Base-by-base conservation (phyloP, 83 land plant genomes). In the Diphasiastrum complanatum region DNA sequence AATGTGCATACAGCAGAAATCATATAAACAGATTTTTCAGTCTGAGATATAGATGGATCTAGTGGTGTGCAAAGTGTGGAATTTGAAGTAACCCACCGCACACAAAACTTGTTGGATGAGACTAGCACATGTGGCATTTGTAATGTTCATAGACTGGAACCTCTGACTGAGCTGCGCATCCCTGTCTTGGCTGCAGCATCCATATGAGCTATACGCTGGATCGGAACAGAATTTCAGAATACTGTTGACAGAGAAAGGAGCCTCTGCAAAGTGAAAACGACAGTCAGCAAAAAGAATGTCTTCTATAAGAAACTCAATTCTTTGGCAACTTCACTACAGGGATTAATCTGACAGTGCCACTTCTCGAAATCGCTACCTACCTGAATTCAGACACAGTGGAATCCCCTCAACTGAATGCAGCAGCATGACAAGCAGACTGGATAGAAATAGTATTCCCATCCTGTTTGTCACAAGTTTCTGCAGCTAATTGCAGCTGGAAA, bases 1-100 rank as follows among this genome's bases (percentile, higher is more conserved):
- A n/a, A n/a, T n/a, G n/a, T 83, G 84, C 95, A 91, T 24, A 91
- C 62, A 1, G 70, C 30, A 50, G 97, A 93, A 35, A 87, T 71
- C 19, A 51, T 23, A 11, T 23, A 5, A 51, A 18, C 0, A 45
- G 33, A 34, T 0, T n/a, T 27, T n/a, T 27, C 25, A 41, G 33
- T 16, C 24, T 11, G 51, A 12, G 5, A 20, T 45, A 11, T 33
- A 6, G 66, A 16, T 24, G 11, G 5, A n/a, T 23, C 28, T 29
- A 29, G 2, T 30, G 1, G 26, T 0, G 20, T n/a, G 40, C 8
- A 24, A 61, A 40, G 50, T n/a, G n/a, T n/a, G n/a, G n/a, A 58
- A 34, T 2, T 33, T 31, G 60, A 12, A 29, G 14, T 12, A 31
- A 55, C 73, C 57, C 51, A 90, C 97, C 54, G 97, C 74, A 49